phyloP scores from a whole-genome alignment of 768 basidiomycete genomes.

The Mycena rosella region DNA sequence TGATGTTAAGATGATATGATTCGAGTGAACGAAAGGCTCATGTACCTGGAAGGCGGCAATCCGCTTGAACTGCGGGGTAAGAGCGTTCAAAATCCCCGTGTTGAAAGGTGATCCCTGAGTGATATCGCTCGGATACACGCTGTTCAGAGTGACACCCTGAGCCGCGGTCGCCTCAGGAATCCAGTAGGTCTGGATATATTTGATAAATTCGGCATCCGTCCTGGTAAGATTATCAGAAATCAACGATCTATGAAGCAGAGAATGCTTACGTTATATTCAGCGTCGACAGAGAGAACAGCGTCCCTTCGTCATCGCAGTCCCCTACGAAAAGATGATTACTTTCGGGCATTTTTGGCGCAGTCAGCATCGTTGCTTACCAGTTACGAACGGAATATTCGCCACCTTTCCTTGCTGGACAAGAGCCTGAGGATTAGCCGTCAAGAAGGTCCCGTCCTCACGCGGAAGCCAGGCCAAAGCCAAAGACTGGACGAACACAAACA shows the following conservation, averaged over 20 bases:
- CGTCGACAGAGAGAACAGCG: conserved; percentile 46
- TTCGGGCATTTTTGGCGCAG: too few species aligned
- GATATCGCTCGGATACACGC: conserved; percentile 25
- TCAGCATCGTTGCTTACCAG: conserved; percentile 5
- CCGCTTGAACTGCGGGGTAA: conserved; percentile 40
- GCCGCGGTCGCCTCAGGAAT: conserved; percentile 19
- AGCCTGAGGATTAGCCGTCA: conserved; percentile 58
- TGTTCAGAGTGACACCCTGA: neutral
- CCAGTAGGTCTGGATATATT: conserved; percentile 25
- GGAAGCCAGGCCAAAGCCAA: conserved; percentile 58
- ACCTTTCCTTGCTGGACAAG: conserved; percentile 56
- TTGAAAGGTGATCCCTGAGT: conserved; percentile 36
- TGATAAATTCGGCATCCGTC: conserved; percentile 31
- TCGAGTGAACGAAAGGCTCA: neutral
- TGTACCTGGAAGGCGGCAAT: conserved; percentile 36
- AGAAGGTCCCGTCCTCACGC: conserved; percentile 17
- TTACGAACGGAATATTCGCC: conserved; percentile 32
- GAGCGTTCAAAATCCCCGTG: conserved; percentile 25
- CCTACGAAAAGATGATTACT: neutral
- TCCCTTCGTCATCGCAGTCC: conserved; percentile 54
- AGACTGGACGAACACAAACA: conserved; percentile 47
- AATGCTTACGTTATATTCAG: conserved; percentile 44
- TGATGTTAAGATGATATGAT: neutral
- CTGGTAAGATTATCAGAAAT: neutral
- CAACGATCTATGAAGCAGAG: neutral